A percentile compares a stretch with the other conserved stretches of the same genome.
These are phyloP conservation scores for Articulospora tetracladia DNA, from an alignment of 495 filamentous ascomycete species.

Conservation along the genomic window DNA sequence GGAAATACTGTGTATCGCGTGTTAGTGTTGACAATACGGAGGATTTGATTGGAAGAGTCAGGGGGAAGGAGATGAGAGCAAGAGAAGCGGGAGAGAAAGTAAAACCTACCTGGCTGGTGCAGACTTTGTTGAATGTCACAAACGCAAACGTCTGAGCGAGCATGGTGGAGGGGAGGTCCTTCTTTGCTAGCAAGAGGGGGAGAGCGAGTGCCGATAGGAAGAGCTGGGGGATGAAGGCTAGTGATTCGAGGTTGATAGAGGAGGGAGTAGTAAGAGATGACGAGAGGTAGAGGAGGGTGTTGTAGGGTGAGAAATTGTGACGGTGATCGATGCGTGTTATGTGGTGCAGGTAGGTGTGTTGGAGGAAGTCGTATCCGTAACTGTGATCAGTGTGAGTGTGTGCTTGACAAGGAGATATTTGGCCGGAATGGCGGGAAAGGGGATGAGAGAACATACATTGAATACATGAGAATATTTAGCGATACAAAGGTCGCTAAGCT, in stretches of 20 bases:
- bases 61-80: not conserved
- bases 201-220: conserved; percentile 71
- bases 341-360: conserved; percentile 90
- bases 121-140: conserved; percentile 97
- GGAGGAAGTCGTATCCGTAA: conserved; percentile 71
- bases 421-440: too few relatives aligned
- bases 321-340: conserved; percentile 91
- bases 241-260: conserved; percentile 55
- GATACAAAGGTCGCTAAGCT: conserved; percentile 67
- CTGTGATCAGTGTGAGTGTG: conserved; percentile 31
- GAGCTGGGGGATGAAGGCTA: conserved; percentile 88
- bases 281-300: conserved; percentile 81
- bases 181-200: conserved; percentile 77
- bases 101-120: conserved; percentile 80
- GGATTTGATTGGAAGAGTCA: not conserved
- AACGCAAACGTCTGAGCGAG: conserved; percentile 99
- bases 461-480: conserved; percentile 76
- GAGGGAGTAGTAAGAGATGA: conserved; percentile 48
- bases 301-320: conserved; percentile 97
- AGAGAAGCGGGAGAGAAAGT: not conserved
- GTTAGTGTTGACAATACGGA: too few relatives aligned
- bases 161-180: conserved; percentile 78
- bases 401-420: not conserved
- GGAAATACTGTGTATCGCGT: conserved; percentile 67
- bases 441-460: conserved; percentile 45